Conservation (phyloP, 345 rosid genomes). For the Lepidium africanum region DNA sequence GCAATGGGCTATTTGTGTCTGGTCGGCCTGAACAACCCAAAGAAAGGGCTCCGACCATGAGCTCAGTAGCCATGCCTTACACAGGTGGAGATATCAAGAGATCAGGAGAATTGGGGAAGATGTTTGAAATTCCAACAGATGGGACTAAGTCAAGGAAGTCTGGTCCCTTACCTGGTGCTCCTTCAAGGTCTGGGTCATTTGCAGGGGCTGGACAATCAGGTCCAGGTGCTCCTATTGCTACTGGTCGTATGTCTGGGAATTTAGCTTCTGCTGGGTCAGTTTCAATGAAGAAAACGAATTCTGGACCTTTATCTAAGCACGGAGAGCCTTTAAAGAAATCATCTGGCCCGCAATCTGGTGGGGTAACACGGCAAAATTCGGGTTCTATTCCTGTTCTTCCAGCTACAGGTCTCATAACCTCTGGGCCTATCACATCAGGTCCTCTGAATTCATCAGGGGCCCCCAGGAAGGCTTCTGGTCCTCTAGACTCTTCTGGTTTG, state of each 20-base stretch:
- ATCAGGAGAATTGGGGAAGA: conserved; percentile 96
- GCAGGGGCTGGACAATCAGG: conserved; percentile 90
- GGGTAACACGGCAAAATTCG: conserved; percentile 83
- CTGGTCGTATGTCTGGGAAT: conserved; percentile 73
- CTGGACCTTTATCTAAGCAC: conserved; percentile 90
- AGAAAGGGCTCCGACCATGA: conserved; percentile 88
- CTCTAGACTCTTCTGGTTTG: conserved; percentile 74
- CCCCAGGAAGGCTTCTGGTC: conserved; percentile 94
- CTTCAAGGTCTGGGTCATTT: conserved; percentile 90
- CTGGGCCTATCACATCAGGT: conserved; percentile 94
- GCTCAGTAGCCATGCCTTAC: conserved; percentile 92
- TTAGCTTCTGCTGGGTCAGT: conserved; percentile 59
- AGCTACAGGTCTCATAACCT: conserved; percentile 92
- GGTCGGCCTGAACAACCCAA: conserved; percentile 97
- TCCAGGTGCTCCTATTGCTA: conserved; percentile 58
- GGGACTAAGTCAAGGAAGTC: conserved; percentile 95
- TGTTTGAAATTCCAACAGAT: conserved; percentile 90
- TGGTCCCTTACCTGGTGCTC: conserved; percentile 76
- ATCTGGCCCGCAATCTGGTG: conserved; percentile 98
- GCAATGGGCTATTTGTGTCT: conserved; percentile 94
- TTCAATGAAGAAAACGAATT: conserved; percentile 84
- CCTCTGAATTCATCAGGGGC: conserved; percentile 88
- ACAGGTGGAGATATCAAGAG: conserved; percentile 96
- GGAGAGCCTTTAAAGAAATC: conserved; percentile 96
- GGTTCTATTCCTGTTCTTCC: conserved; percentile 91